These are phyloP conservation scores for Kwoniella sp. DNA, from an alignment of 768 basidiomycete genomes.

Conservation along the genomic window DNA sequence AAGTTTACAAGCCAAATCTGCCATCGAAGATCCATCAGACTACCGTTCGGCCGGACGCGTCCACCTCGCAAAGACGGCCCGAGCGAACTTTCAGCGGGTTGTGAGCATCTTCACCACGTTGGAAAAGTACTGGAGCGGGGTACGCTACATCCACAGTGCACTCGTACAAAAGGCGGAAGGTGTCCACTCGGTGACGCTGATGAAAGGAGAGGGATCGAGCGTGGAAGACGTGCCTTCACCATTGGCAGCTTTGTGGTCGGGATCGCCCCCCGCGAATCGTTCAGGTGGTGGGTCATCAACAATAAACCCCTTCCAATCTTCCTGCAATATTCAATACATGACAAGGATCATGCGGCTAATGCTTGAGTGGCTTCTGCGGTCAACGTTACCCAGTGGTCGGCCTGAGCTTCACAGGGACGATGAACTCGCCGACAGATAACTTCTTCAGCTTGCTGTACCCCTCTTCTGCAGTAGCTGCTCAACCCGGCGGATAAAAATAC, in stretches of 20 bases:
- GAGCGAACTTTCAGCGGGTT: slow-evolving; percentile 14
- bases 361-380: no score
- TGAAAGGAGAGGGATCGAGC: background rate
- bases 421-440: slow-evolving; percentile 25
- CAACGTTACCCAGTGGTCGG: slow-evolving; percentile 21
- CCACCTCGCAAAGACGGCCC: slow-evolving; percentile 13
- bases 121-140: slow-evolving; percentile 26
- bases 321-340: no score
- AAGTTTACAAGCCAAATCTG: background rate
- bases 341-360: background rate
- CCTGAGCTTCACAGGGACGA: slow-evolving; percentile 31
- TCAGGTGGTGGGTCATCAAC: slow-evolving; percentile 9
- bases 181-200: slow-evolving; percentile 13
- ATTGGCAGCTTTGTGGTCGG: slow-evolving; percentile 11
- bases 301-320: background rate
- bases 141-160: slow-evolving; percentile 26
- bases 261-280: background rate
- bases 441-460: slow-evolving; percentile 12
- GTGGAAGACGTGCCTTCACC: background rate
- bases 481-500: background rate
- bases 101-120: slow-evolving; percentile 15
- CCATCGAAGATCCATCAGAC: background rate
- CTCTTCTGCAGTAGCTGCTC: background rate
- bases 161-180: slow-evolving; percentile 32
- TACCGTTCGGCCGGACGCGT: slow-evolving; percentile 2